These are phyloP conservation scores for Agaricus sinodeliciosus DNA, from an alignment of 768 basidiomycete species.

Conservation along the genomic window DNA sequence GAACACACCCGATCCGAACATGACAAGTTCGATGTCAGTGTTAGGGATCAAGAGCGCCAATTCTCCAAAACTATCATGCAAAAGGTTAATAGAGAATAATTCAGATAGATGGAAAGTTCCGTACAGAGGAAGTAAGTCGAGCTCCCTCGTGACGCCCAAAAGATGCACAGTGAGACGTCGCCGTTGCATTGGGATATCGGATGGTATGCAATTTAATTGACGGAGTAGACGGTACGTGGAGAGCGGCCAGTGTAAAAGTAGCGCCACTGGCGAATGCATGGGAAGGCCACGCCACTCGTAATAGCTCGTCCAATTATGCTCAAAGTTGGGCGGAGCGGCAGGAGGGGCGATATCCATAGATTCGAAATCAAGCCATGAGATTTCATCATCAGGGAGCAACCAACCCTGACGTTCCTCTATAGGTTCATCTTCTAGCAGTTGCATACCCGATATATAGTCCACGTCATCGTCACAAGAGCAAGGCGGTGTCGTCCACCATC, in stretches of 20 bases:
- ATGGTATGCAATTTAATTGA: conserved; percentile 24
- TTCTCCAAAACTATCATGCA: conserved; percentile 30
- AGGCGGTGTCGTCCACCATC: conserved; percentile 30
- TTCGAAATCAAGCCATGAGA: conserved; percentile 28
- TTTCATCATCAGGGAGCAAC: conserved; percentile 24
- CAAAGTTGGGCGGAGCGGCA: conserved; percentile 20
- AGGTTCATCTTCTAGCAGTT: conserved; percentile 23
- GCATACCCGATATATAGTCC: conserved; percentile 23
- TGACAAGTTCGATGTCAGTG: conserved; percentile 35
- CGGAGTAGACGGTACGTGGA: conserved; percentile 31
- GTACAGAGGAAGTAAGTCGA: conserved; percentile 13
- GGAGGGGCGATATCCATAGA: conserved; percentile 13
- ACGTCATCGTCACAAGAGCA: conserved; percentile 11
- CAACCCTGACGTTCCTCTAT: conserved; percentile 27
- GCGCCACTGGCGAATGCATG: conserved; percentile 33
- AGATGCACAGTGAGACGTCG: conserved; percentile 27
- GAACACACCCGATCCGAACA: conserved; percentile 31
- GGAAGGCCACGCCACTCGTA: conserved; percentile 39
- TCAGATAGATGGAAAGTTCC: not conserved
- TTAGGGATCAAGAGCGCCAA: conserved; percentile 37
- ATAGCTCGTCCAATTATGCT: conserved; percentile 35
- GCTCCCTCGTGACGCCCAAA: conserved; percentile 33
- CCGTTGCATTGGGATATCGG: conserved; percentile 18
- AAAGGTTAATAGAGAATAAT: not conserved
- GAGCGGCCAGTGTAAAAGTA: conserved; percentile 39